These are phyloP conservation scores for Xylariaceae sp. DNA, from an alignment of 2,329 filamentous ascomycete species.

Conservation along the genomic window DNA sequence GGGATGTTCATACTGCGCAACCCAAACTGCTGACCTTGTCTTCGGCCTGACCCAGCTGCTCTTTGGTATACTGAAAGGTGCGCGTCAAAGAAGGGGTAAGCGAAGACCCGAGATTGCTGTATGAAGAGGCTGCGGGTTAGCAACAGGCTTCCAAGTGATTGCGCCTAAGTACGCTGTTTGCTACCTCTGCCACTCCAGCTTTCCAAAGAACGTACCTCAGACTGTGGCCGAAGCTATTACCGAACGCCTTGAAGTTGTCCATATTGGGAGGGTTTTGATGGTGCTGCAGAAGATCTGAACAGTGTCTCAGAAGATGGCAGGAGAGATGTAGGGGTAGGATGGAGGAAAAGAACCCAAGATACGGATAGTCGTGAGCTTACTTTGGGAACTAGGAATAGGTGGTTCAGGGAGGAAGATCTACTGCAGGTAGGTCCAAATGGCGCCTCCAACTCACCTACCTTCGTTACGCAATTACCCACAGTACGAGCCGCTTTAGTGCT, in stretches of 20 bases:
- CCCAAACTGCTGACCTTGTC: slow-evolving; percentile 63
- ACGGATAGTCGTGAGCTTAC: no score
- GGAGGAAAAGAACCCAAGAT: no score
- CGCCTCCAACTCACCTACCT: no score
- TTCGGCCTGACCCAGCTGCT: slow-evolving; percentile 89
- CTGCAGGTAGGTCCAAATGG: no score
- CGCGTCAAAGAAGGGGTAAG: slow-evolving; percentile 90
- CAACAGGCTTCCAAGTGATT: no score
- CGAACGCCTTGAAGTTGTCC: slow-evolving; percentile 51
- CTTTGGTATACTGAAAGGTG: slow-evolving; percentile 96
- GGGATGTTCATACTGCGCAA: background rate
- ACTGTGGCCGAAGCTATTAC: slow-evolving; percentile 52
- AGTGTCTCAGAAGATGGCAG: background rate
- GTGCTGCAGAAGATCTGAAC: background rate
- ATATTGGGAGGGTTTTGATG: background rate
- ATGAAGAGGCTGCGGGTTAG: slow-evolving; percentile 14
- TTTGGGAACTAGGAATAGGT: no score
- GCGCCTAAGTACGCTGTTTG: no score
- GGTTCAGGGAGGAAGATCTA: no score
- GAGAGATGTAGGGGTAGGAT: no score
- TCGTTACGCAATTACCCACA: no score
- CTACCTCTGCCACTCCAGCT: background rate
- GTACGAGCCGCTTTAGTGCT: no score
- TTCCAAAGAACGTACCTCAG: slow-evolving; percentile 41
- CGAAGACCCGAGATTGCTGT: slow-evolving; percentile 61